Evolutionary conservation across 2,329 filamentous ascomycete species (phyloP), one percentile per base, ranked within the genome.

Genomic region (Metarhizium brunneum): DNA sequence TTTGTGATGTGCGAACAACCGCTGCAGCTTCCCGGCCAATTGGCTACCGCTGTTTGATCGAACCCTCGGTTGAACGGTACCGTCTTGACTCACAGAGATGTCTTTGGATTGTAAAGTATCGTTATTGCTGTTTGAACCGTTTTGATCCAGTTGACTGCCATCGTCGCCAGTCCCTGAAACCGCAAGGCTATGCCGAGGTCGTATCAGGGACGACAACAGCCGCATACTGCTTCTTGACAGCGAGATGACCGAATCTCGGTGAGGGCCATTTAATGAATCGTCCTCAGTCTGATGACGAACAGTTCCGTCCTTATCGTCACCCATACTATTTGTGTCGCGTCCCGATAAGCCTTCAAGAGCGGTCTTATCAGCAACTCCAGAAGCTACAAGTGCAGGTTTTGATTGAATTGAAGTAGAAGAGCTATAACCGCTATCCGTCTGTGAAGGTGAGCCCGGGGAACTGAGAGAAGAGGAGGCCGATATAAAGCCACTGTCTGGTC

Each of bases 391-490:
- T 54, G 66, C 70, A 30, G 65, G 66, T n/a, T 79, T 73, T 0
- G 81, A 84, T 43, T 78, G 74, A 18, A 83, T 65, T 13, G 82
- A 85, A 4, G 80, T 70, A 61, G 78, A 83, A 7, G 81, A 85
- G 61, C 80, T 80, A 61, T 85, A 85, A 16, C 81, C 81, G 30
- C 81, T 84, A 62, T 85, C 82, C 43, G 79, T 76, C 58, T 83
- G 83, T 36, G 76, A 74, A n/a, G 81, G 67, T 5, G 76, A 67
- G 54, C 73, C 76, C 16, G 69, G 69, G 1, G 73, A 71, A 14
- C 61, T 66, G 52, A 75, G 72, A 4, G 73, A 74, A 1, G 70
- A 71, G 4, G 75, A 74, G 54, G 73, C 78, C 2, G 76, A 74
- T 32, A 73, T 67, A 48, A 80, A 72, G 2, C 77, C 80, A 58